Percentiles rank a stretch among this genome's conserved stretches.
Evolutionary conservation across 495 filamentous ascomycete genomes (phyloP).

Genomic region (Cairneyella variabilis): DNA sequence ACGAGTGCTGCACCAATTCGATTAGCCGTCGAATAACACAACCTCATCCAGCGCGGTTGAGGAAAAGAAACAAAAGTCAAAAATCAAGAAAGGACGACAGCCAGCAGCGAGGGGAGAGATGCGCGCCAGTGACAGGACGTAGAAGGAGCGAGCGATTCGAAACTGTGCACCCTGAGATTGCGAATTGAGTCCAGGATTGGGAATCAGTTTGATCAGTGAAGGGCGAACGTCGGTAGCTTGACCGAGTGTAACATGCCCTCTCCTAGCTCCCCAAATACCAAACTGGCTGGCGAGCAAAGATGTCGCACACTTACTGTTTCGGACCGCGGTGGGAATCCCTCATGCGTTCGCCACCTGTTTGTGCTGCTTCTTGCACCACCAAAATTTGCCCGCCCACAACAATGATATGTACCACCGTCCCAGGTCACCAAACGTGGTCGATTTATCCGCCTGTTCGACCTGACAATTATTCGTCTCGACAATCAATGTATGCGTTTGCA

Average conservation of each 20-base stretch:
- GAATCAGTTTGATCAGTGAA: not conserved
- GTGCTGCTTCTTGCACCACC: not conserved
- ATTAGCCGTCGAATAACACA: slow-evolving; percentile 16
- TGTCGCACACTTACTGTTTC: slow-evolving; percentile 27
- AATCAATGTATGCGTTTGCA: not conserved
- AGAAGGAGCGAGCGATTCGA: slow-evolving; percentile 1
- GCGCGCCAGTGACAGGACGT: not conserved
- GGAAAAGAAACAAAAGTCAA: not conserved
- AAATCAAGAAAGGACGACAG: not conserved
- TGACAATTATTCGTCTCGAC: not conserved
- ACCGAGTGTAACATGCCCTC: not conserved
- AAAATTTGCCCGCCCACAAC: not conserved
- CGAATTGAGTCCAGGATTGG: not conserved
- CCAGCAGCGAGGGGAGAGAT: not conserved
- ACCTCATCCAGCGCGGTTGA: slow-evolving; percentile 15
- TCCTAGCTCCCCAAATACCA: not conserved
- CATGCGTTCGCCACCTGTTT: slow-evolving; percentile 13
- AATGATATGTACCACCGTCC: slow-evolving; percentile 3
- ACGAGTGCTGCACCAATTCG: slow-evolving; percentile 2
- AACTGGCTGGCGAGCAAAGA: not conserved
- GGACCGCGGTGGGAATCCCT: slow-evolving; percentile 15
- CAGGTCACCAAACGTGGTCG: not conserved
- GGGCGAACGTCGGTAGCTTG: not conserved
- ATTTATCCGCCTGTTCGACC: not conserved
- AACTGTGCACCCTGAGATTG: not conserved